Percentiles rank a stretch among this genome's conserved stretches.
phyloP scores from a whole-genome alignment of 495 filamentous ascomycete genomes.

The Annulohypoxylon maeteangense region DNA sequence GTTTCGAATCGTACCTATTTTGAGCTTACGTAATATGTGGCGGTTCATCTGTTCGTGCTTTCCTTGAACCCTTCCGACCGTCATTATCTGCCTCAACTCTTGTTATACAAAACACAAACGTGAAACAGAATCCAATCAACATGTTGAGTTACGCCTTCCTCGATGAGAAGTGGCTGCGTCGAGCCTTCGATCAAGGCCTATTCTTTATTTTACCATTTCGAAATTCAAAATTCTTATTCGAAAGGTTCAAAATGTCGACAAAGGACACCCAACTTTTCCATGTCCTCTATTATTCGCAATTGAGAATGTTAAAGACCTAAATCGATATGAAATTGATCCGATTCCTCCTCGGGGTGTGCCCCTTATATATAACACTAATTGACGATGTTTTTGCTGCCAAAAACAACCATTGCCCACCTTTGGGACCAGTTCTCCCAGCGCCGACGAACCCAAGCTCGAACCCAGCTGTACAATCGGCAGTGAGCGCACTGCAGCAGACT shows the following conservation, averaged over 20 bases:
- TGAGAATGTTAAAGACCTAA: background rate
- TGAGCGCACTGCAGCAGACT: background rate
- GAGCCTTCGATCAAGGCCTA: background rate
- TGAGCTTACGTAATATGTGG: background rate
- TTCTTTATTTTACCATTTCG: too few species aligned
- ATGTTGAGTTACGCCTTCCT: background rate
- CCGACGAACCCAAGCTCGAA: slow-evolving; percentile 22
- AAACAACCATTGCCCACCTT: slow-evolving; percentile 26
- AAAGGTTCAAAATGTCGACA: background rate
- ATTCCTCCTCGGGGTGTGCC: background rate
- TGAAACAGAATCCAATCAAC: background rate
- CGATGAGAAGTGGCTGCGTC: background rate
- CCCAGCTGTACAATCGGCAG: slow-evolving; percentile 19
- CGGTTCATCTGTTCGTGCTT: background rate
- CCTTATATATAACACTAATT: background rate
- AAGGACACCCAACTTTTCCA: background rate
- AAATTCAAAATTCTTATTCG: background rate
- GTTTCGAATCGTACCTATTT: background rate
- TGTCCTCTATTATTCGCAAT: background rate
- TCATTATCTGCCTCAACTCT: background rate
- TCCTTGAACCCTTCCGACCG: background rate
- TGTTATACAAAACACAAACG: background rate
- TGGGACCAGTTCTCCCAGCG: slow-evolving; percentile 30
- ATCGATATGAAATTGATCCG: background rate
- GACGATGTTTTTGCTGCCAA: slow-evolving; percentile 18